Conservation (phyloP, 495 filamentous ascomycete species). For the Mytilinidion resinicola region DNA sequence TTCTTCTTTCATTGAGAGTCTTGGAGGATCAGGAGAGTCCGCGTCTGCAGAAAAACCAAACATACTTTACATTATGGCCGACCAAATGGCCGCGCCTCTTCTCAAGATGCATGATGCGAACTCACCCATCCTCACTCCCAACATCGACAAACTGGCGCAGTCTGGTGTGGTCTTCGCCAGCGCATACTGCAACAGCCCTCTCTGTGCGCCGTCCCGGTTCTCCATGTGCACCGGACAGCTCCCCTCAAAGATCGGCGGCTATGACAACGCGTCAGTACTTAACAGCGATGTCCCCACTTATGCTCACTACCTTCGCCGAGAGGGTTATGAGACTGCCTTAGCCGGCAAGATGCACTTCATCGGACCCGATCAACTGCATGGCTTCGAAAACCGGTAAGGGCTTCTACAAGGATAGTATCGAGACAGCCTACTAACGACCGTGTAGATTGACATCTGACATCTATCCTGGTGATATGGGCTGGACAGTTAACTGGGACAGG, state of each 20-base stretch:
- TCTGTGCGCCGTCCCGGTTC: constrained; percentile 83
- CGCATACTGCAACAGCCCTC: constrained; percentile 82
- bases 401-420: background rate
- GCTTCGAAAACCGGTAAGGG: constrained; percentile 64
- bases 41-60: constrained; percentile 48
- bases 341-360: constrained; percentile 96
- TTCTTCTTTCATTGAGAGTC: background rate
- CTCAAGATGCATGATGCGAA: constrained; percentile 75
- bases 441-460: constrained; percentile 72
- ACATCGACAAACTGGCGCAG: constrained; percentile 72
- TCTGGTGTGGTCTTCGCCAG: constrained; percentile 78
- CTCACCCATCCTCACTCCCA: constrained; percentile 78
- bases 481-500: constrained; percentile 85
- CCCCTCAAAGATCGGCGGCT: constrained; percentile 78
- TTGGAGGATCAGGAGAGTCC: background rate
- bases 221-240: constrained; percentile 83
- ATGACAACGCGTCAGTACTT: constrained; percentile 77
- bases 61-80: constrained; percentile 85
- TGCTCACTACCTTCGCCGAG: constrained; percentile 77
- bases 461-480: constrained; percentile 85
- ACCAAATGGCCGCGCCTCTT: constrained; percentile 80
- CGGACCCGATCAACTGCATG: constrained; percentile 79
- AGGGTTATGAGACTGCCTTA: constrained; percentile 81
- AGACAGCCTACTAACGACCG: background rate
- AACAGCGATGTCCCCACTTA: constrained; percentile 74